phyloP scores from a whole-genome alignment of 176 grass and related monocot genomes.

The Oryza meyeriana region DNA sequence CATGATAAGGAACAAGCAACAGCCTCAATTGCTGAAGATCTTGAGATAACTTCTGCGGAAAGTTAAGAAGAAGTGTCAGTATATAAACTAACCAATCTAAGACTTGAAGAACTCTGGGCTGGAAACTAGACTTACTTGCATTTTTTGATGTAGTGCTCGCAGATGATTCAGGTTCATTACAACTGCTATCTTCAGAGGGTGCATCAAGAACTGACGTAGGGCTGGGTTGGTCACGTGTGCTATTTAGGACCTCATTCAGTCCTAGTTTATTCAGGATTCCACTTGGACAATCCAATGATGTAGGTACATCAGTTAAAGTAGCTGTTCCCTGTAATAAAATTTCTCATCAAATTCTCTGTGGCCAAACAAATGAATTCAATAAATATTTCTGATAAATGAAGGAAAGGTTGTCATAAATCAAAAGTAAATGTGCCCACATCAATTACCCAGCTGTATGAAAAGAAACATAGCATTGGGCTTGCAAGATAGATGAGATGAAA shows the following conservation, averaged over 20 bases:
- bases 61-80: background rate
- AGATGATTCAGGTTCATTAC: constrained; percentile 57
- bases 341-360: constrained; percentile 19
- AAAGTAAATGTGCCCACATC: background rate
- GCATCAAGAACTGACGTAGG: constrained; percentile 86
- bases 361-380: background rate
- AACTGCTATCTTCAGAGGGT: constrained; percentile 67
- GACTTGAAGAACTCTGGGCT: background rate
- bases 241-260: constrained; percentile 28
- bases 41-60: constrained; percentile 43
- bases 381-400: background rate
- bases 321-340: constrained; percentile 47
- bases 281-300: constrained; percentile 18
- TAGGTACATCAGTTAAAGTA: constrained; percentile 31
- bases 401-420: constrained; percentile 2
- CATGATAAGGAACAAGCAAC: constrained; percentile 68
- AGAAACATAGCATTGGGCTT: background rate
- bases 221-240: constrained; percentile 70
- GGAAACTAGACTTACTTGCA: constrained; percentile 45
- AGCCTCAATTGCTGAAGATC: constrained; percentile 60
- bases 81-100: constrained; percentile 11
- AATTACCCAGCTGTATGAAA: background rate
- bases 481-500: background rate
- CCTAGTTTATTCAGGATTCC: constrained; percentile 38
- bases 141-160: constrained; percentile 29